Conservation (phyloP, 805 yeast genomes). For the Candida tallmaniae region DNA sequence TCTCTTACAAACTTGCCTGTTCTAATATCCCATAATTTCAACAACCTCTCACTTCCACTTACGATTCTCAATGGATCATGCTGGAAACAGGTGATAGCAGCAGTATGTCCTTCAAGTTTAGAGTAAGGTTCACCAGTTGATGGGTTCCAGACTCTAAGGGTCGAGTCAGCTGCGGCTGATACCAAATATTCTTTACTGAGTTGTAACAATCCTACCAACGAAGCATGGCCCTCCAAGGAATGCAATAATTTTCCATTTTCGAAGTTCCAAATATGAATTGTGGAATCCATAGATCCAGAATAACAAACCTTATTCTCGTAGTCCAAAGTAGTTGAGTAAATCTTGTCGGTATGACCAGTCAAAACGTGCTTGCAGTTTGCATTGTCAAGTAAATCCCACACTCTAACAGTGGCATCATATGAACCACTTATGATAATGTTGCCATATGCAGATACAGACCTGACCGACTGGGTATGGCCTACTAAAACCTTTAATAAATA, state of each 20-base stretch:
- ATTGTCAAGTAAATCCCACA: constrained; percentile 76
- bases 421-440: constrained; percentile 84
- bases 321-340: constrained; percentile 86
- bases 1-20: constrained; percentile 75
- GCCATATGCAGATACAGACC: constrained; percentile 84
- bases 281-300: constrained; percentile 87
- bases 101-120: constrained; percentile 74
- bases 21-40: constrained; percentile 81
- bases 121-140: constrained; percentile 60
- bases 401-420: constrained; percentile 84
- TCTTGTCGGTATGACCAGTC: constrained; percentile 80
- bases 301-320: constrained; percentile 72
- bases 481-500: constrained; percentile 62
- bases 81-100: constrained; percentile 90
- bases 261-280: constrained; percentile 87
- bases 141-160: constrained; percentile 92
- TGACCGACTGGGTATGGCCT: constrained; percentile 51
- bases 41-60: constrained; percentile 84
- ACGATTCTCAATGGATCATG: constrained; percentile 80
- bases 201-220: constrained; percentile 82
- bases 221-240: constrained; percentile 81
- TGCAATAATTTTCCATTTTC: constrained; percentile 65
- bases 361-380: constrained; percentile 70
- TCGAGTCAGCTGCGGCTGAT: constrained; percentile 94
- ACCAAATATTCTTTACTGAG: constrained; percentile 73